These are phyloP conservation scores for Populus hybrid DNA, from an alignment of 441 rosid species.

Conservation along the genomic window DNA sequence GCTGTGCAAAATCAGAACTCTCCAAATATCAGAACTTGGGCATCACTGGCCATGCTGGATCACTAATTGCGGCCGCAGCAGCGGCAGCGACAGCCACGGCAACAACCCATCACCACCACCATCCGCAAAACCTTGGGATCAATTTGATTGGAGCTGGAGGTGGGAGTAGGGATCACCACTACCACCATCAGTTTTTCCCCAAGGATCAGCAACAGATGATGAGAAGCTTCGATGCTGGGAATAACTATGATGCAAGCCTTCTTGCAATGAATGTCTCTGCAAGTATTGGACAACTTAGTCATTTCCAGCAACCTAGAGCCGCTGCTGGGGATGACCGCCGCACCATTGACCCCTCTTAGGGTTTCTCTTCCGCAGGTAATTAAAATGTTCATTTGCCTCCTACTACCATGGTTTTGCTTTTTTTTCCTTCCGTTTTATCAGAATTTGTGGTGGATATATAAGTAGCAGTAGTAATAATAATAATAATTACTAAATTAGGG, in stretches of 20 bases:
- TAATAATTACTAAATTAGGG: not conserved
- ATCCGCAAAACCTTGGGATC: slow-evolving; percentile 48
- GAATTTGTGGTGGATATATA: not conserved
- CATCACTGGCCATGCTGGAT: slow-evolving; percentile 46
- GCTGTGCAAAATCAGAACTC: slow-evolving; percentile 86
- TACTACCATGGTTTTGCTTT: not conserved
- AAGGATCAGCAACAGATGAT: slow-evolving; percentile 62
- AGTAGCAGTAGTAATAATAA: not conserved
- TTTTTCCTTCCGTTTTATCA: not conserved
- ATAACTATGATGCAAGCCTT: slow-evolving; percentile 53
- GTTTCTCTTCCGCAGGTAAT: not conserved
- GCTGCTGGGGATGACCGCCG: slow-evolving; percentile 77
- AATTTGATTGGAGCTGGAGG: slow-evolving; percentile 43
- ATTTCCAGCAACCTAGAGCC: slow-evolving; percentile 68
- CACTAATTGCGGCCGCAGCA: slow-evolving; percentile 42
- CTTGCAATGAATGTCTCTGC: slow-evolving; percentile 61
- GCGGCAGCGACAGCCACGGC: slow-evolving; percentile 46
- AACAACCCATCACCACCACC: slow-evolving; percentile 27
- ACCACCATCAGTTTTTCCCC: slow-evolving; percentile 68
- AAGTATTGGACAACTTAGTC: slow-evolving; percentile 65
- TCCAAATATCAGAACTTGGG: slow-evolving; percentile 84
- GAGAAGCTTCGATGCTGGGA: slow-evolving; percentile 52
- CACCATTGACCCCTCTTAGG: slow-evolving; percentile 69
- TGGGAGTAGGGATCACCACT: slow-evolving; percentile 43
- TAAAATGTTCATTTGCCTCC: not conserved